Conservation (phyloP, 768 basidiomycete species). For the Trametes meyenii region DNA sequence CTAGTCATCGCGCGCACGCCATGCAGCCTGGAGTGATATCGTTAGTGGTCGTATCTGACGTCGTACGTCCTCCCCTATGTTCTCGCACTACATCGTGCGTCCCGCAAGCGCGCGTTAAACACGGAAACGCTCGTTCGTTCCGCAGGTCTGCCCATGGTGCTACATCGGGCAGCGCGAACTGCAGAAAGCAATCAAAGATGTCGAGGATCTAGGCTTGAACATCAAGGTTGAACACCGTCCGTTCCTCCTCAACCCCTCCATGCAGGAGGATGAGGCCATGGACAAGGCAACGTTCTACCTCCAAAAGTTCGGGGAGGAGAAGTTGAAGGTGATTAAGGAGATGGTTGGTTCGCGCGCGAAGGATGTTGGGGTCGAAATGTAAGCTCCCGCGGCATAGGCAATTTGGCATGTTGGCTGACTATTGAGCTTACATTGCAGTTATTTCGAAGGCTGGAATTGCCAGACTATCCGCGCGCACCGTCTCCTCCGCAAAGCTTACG, state of each 20-base stretch:
- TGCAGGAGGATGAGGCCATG: constrained; percentile 35
- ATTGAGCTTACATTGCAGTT: constrained; percentile 40
- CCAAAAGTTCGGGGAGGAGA: constrained; percentile 45
- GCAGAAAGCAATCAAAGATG: constrained; percentile 40
- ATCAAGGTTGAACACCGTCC: constrained; percentile 52
- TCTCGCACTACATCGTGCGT: constrained; percentile 1
- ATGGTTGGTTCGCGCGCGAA: constrained; percentile 39
- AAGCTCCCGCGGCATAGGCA: constrained; percentile 22
- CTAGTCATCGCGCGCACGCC: constrained; percentile 1
- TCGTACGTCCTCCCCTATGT: constrained; percentile 33
- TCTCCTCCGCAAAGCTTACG: constrained; percentile 68
- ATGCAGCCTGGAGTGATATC: constrained; percentile 29
- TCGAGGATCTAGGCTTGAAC: constrained; percentile 29
- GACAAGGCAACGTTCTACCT: constrained; percentile 34
- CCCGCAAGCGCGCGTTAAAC: not conserved
- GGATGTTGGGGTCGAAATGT: constrained; percentile 48
- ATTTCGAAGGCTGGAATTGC: constrained; percentile 60
- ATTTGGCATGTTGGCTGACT: not conserved
- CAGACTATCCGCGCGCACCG: constrained; percentile 75
- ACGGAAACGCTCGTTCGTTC: not conserved
- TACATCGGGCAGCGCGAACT: constrained; percentile 46
- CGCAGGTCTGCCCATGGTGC: constrained; percentile 45
- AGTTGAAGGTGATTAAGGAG: constrained; percentile 35
- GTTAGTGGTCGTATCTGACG: constrained; percentile 38
- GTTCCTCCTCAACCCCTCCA: constrained; percentile 45